A percentile compares a stretch with the other conserved stretches of the same genome.
phyloP scores from a whole-genome alignment of 768 basidiomycete species.

The Lactarius pseudohatsudake region DNA sequence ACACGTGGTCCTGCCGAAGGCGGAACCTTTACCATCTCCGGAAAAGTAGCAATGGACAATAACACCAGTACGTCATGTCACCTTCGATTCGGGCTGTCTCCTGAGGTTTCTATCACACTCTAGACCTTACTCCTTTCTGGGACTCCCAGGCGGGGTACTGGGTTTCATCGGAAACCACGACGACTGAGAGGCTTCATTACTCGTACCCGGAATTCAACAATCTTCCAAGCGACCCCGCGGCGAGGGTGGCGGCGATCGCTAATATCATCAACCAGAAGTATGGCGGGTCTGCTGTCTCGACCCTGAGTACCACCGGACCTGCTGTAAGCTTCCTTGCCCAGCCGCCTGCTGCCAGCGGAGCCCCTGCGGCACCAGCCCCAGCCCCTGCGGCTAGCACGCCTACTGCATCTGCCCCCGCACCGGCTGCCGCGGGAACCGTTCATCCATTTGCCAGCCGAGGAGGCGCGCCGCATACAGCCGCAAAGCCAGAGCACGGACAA shows the following conservation, averaged over 20 bases:
- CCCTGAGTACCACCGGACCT: neutral
- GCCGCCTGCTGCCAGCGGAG: neutral
- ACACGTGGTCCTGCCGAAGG: constrained; percentile 28
- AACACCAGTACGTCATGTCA: constrained; percentile 17
- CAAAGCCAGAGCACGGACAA: neutral
- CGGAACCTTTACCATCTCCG: constrained; percentile 23
- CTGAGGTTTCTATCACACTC: constrained; percentile 1
- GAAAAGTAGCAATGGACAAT: constrained; percentile 3
- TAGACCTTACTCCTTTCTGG: constrained; percentile 52
- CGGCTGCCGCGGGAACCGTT: neutral
- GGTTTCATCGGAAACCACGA: constrained; percentile 38
- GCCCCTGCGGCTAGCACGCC: neutral
- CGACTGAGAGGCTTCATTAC: constrained; percentile 41
- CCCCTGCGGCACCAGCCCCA: neutral
- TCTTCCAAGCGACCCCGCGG: constrained; percentile 34
- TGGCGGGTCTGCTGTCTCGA: constrained; percentile 25
- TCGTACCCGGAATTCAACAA: constrained; percentile 53
- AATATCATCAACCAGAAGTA: constrained; percentile 41
- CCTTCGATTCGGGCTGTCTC: neutral
- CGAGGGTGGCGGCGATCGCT: constrained; percentile 38
- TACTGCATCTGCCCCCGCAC: neutral
- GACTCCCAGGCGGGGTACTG: constrained; percentile 41
- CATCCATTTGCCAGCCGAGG: constrained; percentile 15
- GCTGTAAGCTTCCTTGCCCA: constrained; percentile 25
- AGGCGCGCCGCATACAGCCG: constrained; percentile 1